These are phyloP conservation scores for Penicillium bialowiezense DNA, from an alignment of 495 filamentous ascomycete species.

Conservation along the genomic window DNA sequence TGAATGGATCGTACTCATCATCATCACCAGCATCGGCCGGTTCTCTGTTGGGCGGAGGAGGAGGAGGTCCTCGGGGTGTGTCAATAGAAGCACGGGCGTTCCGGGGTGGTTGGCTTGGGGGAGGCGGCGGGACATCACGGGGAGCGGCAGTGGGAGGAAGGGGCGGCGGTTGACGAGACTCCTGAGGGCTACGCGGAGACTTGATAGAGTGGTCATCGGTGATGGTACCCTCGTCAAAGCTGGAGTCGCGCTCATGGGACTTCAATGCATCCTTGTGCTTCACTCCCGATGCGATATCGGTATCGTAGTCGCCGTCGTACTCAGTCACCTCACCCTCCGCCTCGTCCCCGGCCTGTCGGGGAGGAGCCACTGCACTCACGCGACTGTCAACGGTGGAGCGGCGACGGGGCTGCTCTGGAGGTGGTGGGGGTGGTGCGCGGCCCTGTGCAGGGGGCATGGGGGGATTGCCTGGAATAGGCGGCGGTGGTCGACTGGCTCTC, in stretches of 20 bases:
- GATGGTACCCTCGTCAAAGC: constrained; percentile 57
- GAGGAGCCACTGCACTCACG: constrained; percentile 30
- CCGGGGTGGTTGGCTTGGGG: constrained; percentile 48
- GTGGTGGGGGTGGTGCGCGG: constrained; percentile 77
- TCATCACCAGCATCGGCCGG: constrained; percentile 50
- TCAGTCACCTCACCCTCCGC: constrained; percentile 83
- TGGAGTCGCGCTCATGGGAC: constrained; percentile 73
- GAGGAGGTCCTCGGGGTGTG: constrained; percentile 67
- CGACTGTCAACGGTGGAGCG: constrained; percentile 59
- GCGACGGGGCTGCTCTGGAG: constrained; percentile 58
- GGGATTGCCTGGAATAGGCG: constrained; percentile 48
- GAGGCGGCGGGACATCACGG: constrained; percentile 53
- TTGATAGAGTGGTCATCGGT: constrained; percentile 52
- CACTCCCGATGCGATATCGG: constrained; percentile 87
- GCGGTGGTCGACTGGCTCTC: constrained; percentile 50
- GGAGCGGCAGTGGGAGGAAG: constrained; percentile 53
- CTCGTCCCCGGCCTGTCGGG: constrained; percentile 52
- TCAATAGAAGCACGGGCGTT: constrained; percentile 57
- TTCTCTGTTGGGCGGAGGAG: constrained; percentile 45
- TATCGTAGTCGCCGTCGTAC: constrained; percentile 98
- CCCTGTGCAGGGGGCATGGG: constrained; percentile 52
- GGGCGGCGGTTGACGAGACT: constrained; percentile 54
- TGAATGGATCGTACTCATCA: constrained; percentile 74
- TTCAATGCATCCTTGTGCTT: constrained; percentile 91
- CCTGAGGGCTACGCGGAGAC: constrained; percentile 47